Conservation (phyloP, 768 basidiomycete genomes). For the Macrolepiota dolichaula region DNA sequence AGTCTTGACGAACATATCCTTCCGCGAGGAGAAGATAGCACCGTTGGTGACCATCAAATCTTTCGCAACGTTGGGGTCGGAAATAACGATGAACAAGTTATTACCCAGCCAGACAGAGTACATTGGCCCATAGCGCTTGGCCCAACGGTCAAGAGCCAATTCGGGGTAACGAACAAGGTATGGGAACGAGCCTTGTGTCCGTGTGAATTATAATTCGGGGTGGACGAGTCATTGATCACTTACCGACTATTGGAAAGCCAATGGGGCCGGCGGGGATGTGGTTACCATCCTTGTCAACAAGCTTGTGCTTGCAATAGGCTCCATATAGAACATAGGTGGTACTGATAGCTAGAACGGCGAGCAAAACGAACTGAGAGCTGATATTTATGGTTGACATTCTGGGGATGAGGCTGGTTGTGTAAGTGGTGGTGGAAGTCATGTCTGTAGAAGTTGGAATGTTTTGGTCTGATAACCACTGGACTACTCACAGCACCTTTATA, state of each 20-base stretch:
- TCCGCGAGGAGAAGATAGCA: constrained; percentile 41
- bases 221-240: not conserved
- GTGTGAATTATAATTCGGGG: not conserved
- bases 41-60: constrained; percentile 44
- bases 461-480: too few relatives aligned
- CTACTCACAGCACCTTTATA: too few relatives aligned
- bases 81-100: constrained; percentile 44
- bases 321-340: not conserved
- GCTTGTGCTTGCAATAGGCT: not conserved
- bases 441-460: too few relatives aligned
- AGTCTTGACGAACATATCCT: constrained; percentile 41
- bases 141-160: constrained; percentile 37
- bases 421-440: too few relatives aligned
- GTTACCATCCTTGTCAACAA: constrained; percentile 2
- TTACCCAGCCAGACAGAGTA: constrained; percentile 45
- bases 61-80: constrained; percentile 38
- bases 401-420: too few relatives aligned
- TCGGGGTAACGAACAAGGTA: constrained; percentile 41
- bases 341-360: not conserved
- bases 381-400: not conserved
- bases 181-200: constrained; percentile 27
- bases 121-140: constrained; percentile 38
- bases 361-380: not conserved
- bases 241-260: constrained; percentile 10
- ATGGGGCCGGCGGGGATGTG: constrained; percentile 11